phyloP scores from a whole-genome alignment of 352 stramenopile species.

The Phytopythium ostracodes region DNA sequence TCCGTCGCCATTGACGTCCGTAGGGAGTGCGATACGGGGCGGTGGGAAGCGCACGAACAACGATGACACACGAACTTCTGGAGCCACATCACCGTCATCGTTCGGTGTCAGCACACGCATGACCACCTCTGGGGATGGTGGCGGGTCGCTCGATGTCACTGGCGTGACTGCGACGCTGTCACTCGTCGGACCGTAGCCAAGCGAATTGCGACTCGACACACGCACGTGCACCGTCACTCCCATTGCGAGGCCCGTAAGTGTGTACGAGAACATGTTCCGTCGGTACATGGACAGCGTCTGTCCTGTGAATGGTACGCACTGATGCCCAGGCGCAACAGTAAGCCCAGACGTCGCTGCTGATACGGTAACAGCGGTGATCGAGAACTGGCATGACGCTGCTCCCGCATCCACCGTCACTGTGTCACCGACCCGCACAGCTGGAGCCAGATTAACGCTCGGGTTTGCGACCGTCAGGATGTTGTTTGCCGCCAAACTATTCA shows the following conservation, averaged over 20 bases:
- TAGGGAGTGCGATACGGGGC: slow-evolving; percentile 35
- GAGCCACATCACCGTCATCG: slow-evolving; percentile 28
- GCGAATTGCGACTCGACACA: slow-evolving; percentile 88
- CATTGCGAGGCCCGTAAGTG: slow-evolving; percentile 84
- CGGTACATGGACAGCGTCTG: slow-evolving; percentile 43
- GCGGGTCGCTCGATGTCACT: slow-evolving; percentile 87
- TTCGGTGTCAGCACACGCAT: slow-evolving; percentile 33
- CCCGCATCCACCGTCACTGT: slow-evolving; percentile 51
- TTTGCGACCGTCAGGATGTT: slow-evolving; percentile 24
- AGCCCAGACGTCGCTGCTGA: slow-evolving; percentile 19
- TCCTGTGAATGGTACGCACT: slow-evolving; percentile 38
- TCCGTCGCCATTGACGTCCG: slow-evolving; percentile 81
- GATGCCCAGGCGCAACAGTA: slow-evolving; percentile 34
- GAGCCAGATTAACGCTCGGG: slow-evolving; percentile 14
- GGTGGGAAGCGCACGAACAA: slow-evolving; percentile 83
- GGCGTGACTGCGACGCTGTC: slow-evolving; percentile 73
- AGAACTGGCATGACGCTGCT: slow-evolving; percentile 44
- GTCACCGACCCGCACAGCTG: slow-evolving; percentile 27
- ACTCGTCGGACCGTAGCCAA: slow-evolving; percentile 82
- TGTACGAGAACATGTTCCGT: slow-evolving; percentile 61
- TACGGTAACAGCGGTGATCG: slow-evolving; percentile 23
- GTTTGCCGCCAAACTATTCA: slow-evolving; percentile 25
- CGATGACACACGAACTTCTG: slow-evolving; percentile 62
- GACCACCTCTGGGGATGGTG: slow-evolving; percentile 64
- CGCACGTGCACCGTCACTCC: slow-evolving; percentile 87